Evolutionary conservation across 2,329 filamentous ascomycete species (phyloP).

Genomic region (Ciborinia camelliae): DNA sequence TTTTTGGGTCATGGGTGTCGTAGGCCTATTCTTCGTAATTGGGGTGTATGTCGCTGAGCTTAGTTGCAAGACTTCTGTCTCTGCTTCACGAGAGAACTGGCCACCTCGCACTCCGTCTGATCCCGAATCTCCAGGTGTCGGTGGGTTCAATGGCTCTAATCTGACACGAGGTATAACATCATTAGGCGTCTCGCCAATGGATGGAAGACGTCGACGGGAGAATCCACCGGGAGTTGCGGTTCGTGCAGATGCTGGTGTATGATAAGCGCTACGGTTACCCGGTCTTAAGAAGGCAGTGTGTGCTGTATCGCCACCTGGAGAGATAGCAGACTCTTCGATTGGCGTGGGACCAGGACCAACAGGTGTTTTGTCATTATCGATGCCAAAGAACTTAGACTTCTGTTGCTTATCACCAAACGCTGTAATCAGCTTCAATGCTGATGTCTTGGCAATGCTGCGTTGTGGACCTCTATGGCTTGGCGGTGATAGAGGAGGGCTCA

Average conservation of each 20-base stretch:
- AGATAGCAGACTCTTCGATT: constrained; percentile 75
- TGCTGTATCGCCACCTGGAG: constrained; percentile 64
- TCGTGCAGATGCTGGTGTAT: constrained; percentile 65
- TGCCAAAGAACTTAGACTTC: constrained; percentile 62
- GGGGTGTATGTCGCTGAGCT: constrained; percentile 38
- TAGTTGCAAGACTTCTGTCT: constrained; percentile 40
- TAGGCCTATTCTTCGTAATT: constrained; percentile 53
- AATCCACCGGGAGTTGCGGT: constrained; percentile 60
- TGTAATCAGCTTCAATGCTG: constrained; percentile 86
- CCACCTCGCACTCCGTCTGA: constrained; percentile 45
- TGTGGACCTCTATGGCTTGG: constrained; percentile 60
- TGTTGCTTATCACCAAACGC: constrained; percentile 66
- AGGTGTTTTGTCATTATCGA: constrained; percentile 64
- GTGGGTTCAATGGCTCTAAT: constrained; percentile 41
- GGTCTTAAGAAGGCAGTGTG: constrained; percentile 65
- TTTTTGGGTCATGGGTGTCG: constrained; percentile 61
- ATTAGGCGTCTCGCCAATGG: constrained; percentile 68
- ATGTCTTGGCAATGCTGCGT: constrained; percentile 70
- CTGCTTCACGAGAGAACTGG: constrained; percentile 32
- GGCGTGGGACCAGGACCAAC: constrained; percentile 81
- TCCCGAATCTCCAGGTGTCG: constrained; percentile 45
- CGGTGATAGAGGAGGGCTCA: constrained; percentile 72
- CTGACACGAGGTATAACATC: constrained; percentile 45
- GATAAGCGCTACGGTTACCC: constrained; percentile 63
- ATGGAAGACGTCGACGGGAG: constrained; percentile 65